A percentile compares a stretch with the other conserved stretches of the same genome.
phyloP scores from a whole-genome alignment of 495 filamentous ascomycete genomes.

The Penicillium samsonianum region DNA sequence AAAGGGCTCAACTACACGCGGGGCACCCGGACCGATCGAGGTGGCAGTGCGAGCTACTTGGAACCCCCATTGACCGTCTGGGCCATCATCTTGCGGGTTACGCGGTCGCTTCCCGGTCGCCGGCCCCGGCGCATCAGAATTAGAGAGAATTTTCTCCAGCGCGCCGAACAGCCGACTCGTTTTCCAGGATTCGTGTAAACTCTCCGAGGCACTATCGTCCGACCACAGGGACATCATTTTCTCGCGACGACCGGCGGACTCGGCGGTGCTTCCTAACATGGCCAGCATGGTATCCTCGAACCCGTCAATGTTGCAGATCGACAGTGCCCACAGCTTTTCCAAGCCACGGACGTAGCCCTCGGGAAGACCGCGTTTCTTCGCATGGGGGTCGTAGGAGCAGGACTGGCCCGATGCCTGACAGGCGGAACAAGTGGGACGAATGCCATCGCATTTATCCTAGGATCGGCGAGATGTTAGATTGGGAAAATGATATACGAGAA shows the following conservation, averaged over 20 bases:
- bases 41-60: constrained; percentile 37
- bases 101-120: constrained; percentile 41
- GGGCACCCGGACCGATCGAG: constrained; percentile 33
- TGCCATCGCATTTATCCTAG: constrained; percentile 67
- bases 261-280: constrained; percentile 42
- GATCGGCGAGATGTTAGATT: constrained; percentile 4
- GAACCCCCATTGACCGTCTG: constrained; percentile 38
- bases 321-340: constrained; percentile 50
- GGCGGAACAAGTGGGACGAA: constrained; percentile 62
- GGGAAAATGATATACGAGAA: not conserved
- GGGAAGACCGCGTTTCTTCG: constrained; percentile 66
- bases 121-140: constrained; percentile 26
- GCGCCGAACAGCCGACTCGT: constrained; percentile 52
- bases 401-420: constrained; percentile 60
- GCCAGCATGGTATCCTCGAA: constrained; percentile 51
- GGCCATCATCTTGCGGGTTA: constrained; percentile 34
- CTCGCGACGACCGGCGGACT: constrained; percentile 35
- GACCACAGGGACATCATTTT: constrained; percentile 49
- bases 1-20: constrained; percentile 33
- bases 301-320: constrained; percentile 50
- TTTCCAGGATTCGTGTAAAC: constrained; percentile 59
- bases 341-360: constrained; percentile 51
- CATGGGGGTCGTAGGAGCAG: constrained; percentile 68
- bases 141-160: constrained; percentile 58
- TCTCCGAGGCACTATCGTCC: constrained; percentile 52